Evolutionary conservation across 345 rosid species (phyloP).

Genomic region (Fremontodendron californicum): DNA sequence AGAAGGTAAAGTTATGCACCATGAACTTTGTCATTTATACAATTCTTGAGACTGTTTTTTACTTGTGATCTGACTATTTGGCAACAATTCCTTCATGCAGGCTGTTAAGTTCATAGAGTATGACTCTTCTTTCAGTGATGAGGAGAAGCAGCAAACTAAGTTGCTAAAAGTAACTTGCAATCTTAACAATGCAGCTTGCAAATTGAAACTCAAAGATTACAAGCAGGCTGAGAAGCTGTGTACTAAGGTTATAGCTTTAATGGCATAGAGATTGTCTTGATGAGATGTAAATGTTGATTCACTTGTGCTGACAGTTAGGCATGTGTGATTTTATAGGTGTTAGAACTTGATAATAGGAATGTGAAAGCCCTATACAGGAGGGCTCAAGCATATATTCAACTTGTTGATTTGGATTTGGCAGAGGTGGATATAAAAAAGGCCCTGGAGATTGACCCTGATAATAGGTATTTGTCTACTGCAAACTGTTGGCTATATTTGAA

Average conservation of each 20-base stretch:
- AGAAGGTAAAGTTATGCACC: constrained; percentile 46
- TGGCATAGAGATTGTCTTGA: background rate
- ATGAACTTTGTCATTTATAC: background rate
- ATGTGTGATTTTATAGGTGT: constrained; percentile 33
- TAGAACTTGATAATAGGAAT: constrained; percentile 53
- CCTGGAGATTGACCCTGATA: constrained; percentile 68
- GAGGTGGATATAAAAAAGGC: constrained; percentile 69
- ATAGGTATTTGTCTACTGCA: constrained; percentile 33
- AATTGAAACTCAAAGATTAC: constrained; percentile 72
- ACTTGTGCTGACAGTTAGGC: background rate
- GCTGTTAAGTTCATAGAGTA: constrained; percentile 75
- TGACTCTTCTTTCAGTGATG: constrained; percentile 71
- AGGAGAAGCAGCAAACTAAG: constrained; percentile 75
- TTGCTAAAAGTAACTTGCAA: constrained; percentile 73
- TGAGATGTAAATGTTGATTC: background rate
- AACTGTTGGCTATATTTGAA: background rate
- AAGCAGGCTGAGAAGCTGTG: constrained; percentile 72
- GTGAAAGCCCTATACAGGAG: constrained; percentile 76
- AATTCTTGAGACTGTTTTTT: background rate
- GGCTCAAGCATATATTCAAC: constrained; percentile 65
- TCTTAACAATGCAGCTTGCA: constrained; percentile 84
- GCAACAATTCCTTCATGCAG: constrained; percentile 31
- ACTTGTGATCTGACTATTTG: background rate
- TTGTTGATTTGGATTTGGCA: constrained; percentile 59
- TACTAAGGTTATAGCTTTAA: constrained; percentile 48